Evolutionary conservation across 2,329 filamentous ascomycete species (phyloP), one percentile per base, ranked within the genome.

Genomic region (Aspergillus sp.): DNA sequence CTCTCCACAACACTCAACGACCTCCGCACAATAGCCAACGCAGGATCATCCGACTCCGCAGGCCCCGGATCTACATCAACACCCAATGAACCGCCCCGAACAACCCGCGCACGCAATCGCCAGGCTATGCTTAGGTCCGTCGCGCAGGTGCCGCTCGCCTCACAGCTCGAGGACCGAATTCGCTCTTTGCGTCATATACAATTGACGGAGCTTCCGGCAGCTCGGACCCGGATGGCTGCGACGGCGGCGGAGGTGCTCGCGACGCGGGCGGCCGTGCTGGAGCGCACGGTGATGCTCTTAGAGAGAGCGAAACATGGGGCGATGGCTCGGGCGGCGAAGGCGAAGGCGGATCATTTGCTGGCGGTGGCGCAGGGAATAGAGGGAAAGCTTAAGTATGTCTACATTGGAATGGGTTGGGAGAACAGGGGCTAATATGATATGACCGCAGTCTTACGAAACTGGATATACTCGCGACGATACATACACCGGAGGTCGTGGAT

Each of bases 261-360:
- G 5, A 62, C 64, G 19, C 72, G 73, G 17, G 69, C 74, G 6
- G 67, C 64, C 42, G 63, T 77, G 11, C 64, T 78, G 36, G 75
- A 78, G 66, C 70, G 71, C 17, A 74, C 69, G 42, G 67, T 78
- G 42, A 68, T 74, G n/a, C 66, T 78, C n/a, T 63, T 80, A 39
- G 76, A 78, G 60, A 68, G 76, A 52, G 73, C 67, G 23, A 77
- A 78, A 58, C 74, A 78, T 61, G 77, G 77, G 19, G 71, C 68
- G 17, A 53, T 76, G 44, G 69, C 71, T 48, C 68, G 74, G 56
- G 75, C 69, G 55, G 73, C 68, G 21, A 77, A 70, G 60, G 75
- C 75, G 3, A 73, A 73, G 60, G 76, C 75, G 13, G 77, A 78
- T 51, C 72, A 78, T 68, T 61, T 80, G 59, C 71, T 71, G 27